phyloP scores from a whole-genome alignment of 495 filamentous ascomycete species.

The Emericellopsis terricola region DNA sequence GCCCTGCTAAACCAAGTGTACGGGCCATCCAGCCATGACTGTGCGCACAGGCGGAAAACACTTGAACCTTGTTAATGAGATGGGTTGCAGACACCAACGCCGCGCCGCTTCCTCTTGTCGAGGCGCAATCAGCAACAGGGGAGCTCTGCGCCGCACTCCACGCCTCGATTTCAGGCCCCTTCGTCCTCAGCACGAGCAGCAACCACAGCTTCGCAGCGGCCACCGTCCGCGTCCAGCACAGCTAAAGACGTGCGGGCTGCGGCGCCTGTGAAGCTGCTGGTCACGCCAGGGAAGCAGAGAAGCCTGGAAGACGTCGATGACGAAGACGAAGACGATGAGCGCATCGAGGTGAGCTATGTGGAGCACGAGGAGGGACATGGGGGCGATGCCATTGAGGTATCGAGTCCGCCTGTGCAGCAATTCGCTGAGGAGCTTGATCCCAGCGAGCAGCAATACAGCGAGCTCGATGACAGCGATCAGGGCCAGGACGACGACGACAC shows the following conservation, averaged over 20 bases:
- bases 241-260: slow-evolving; percentile 6
- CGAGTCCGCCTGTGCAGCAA: no score
- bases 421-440: no score
- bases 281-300: neutral
- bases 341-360: neutral
- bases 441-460: no score
- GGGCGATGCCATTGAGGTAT: neutral
- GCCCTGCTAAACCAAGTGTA: no score
- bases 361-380: neutral
- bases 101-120: slow-evolving; percentile 21
- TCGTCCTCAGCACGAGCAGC: no score
- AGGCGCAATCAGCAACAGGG: slow-evolving; percentile 16
- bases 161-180: slow-evolving; percentile 20
- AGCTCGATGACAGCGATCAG: no score
- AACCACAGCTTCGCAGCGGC: slow-evolving; percentile 9
- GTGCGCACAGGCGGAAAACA: no score
- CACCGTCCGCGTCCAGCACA: slow-evolving; percentile 8
- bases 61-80: no score
- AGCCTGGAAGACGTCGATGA: slow-evolving; percentile 4
- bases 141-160: slow-evolving; percentile 7
- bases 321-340: slow-evolving; percentile 6
- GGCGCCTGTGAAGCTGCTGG: slow-evolving; percentile 5
- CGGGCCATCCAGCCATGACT: no score
- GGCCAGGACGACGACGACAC: slow-evolving; percentile 1
- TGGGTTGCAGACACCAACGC: slow-evolving; percentile 25